These are phyloP conservation scores for Rosa lucieae DNA, from an alignment of 306 rosid species.

Conservation along the genomic window DNA sequence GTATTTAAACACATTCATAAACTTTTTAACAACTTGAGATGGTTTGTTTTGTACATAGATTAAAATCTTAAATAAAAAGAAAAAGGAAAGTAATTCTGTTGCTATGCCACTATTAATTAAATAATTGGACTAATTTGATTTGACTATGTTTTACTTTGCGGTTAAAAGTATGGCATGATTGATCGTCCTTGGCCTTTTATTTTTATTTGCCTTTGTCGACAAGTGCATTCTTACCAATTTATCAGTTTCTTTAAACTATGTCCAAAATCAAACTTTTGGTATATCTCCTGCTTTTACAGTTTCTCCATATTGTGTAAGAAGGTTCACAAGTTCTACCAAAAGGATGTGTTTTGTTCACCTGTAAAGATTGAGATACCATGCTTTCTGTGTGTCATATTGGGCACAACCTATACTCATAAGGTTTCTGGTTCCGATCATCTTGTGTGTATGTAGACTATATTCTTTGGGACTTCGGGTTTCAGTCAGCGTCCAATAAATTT, in stretches of 20 bases:
- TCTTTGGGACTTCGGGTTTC: not conserved
- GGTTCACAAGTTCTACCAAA: not conserved
- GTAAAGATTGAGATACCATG: slow-evolving; percentile 1
- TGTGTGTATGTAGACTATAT: not conserved
- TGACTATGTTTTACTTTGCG: too few relatives aligned
- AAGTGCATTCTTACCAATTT: not conserved
- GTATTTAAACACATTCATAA: not conserved
- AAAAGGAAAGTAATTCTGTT: not conserved
- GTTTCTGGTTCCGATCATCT: not conserved
- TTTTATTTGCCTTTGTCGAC: not conserved
- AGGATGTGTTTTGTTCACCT: not conserved
- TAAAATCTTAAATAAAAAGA: not conserved
- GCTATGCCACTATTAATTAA: not conserved
- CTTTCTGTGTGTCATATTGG: not conserved
- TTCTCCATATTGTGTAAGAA: not conserved
- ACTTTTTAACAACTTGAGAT: not conserved
- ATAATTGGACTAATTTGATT: too few relatives aligned
- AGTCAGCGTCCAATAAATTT: not conserved
- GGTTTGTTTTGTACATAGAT: not conserved
- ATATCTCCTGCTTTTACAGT: not conserved
- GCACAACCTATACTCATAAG: not conserved
- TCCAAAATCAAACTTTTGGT: not conserved
- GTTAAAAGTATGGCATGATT: not conserved
- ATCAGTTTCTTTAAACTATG: not conserved
- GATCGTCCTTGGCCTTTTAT: not conserved